These are phyloP conservation scores for Pachysandra terminalis DNA, from an alignment of 164 flowering plant species.

Conservation along the genomic window DNA sequence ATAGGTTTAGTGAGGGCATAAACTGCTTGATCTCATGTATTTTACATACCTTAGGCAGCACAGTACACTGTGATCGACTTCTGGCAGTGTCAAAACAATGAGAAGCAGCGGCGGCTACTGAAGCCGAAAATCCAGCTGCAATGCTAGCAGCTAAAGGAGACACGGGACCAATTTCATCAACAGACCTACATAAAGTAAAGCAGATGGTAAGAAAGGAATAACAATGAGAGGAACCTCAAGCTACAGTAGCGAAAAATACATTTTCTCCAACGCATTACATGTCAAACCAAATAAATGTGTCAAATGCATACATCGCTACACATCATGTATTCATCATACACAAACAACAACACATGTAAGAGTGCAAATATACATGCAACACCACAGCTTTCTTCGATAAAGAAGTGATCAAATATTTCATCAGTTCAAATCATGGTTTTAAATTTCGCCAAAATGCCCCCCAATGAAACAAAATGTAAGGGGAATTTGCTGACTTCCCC, in stretches of 20 bases:
- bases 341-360: too few species aligned
- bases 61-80: slow-evolving; percentile 69
- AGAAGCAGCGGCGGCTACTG: slow-evolving; percentile 90
- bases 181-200: slow-evolving; percentile 28
- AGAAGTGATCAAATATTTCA: too few species aligned
- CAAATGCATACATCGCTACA: too few species aligned
- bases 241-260: not conserved
- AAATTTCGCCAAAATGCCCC: too few species aligned
- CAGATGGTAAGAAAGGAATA: not conserved
- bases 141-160: slow-evolving; percentile 73
- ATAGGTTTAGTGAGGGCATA: too few species aligned
- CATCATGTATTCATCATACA: too few species aligned
- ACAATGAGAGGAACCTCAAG: not conserved
- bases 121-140: slow-evolving; percentile 86
- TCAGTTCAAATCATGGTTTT: too few species aligned
- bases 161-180: slow-evolving; percentile 74
- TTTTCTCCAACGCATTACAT: not conserved
- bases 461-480: too few species aligned
- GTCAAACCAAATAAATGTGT: too few species aligned
- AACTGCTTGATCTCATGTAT: not conserved
- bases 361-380: too few species aligned
- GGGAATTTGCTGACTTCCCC: too few species aligned
- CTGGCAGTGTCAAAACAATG: slow-evolving; percentile 90
- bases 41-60: slow-evolving; percentile 70
- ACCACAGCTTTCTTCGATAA: too few species aligned